Conservation (phyloP, 2,329 filamentous ascomycete genomes). For the Coniochaeta ligniaria region DNA sequence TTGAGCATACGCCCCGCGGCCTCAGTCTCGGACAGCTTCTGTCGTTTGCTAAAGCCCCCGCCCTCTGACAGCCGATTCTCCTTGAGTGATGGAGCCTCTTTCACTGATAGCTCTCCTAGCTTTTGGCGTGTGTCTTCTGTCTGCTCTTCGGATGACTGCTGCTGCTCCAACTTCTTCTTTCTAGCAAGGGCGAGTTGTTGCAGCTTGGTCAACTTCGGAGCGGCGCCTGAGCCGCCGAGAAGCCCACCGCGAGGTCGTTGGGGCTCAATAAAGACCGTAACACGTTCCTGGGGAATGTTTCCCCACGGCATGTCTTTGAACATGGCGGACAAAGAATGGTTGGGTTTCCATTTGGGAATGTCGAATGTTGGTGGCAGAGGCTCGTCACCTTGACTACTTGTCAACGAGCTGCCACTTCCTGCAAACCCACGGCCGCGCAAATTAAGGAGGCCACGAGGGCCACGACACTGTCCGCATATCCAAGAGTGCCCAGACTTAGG, state of each 20-base stretch:
- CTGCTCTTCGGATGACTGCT: conserved; percentile 25
- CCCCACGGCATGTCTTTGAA: conserved; percentile 87
- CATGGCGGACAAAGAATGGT: conserved; percentile 31
- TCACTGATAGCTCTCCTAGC: conserved; percentile 13
- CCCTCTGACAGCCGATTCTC: conserved; percentile 17
- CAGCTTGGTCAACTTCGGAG: conserved; percentile 79
- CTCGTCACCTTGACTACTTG: conserved; percentile 10
- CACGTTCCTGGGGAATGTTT: conserved; percentile 58
- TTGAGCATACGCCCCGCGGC: conserved; percentile 10
- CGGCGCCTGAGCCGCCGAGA: conserved; percentile 63
- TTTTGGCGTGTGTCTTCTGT: conserved; percentile 18
- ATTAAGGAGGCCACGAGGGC: not conserved
- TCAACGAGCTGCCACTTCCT: conserved; percentile 8
- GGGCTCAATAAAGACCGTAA: conserved; percentile 56
- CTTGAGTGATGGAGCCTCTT: conserved; percentile 12
- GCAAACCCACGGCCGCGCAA: not conserved
- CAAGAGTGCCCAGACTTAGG: not conserved
- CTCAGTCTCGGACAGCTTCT: conserved; percentile 11
- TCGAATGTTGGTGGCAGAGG: not conserved
- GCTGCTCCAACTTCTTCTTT: conserved; percentile 72
- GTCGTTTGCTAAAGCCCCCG: conserved; percentile 14
- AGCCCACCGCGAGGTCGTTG: conserved; percentile 55
- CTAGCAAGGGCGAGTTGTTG: conserved; percentile 82
- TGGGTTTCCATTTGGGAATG: not conserved
- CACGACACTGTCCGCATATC: not conserved